Conservation (phyloP, 345 rosid genomes). For the Gossypium bickii region DNA sequence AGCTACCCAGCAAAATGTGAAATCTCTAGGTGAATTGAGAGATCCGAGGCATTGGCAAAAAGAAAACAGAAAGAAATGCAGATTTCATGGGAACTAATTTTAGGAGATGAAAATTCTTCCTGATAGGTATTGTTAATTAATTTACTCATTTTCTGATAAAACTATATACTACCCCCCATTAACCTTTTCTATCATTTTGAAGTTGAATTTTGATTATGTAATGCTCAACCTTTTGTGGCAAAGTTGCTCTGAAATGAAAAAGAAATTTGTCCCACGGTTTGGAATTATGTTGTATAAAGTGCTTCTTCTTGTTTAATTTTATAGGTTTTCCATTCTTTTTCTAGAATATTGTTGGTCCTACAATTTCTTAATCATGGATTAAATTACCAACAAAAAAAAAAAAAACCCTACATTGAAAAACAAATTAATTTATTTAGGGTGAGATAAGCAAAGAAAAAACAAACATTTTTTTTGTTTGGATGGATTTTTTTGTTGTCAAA, state of each 20-base stretch:
- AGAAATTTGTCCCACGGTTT: neutral
- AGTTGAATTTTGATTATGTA: conserved; percentile 9
- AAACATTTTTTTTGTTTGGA: too few species aligned
- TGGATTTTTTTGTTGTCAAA: too few species aligned
- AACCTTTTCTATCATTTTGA: conserved; percentile 16
- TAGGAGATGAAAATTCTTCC: conserved; percentile 20
- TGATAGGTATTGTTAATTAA: conserved; percentile 8
- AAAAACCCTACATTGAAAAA: too few species aligned
- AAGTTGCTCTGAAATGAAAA: conserved; percentile 4
- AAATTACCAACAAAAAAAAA: too few species aligned
- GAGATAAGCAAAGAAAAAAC: too few species aligned
- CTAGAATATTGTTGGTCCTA: too few species aligned
- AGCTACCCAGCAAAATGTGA: conserved; percentile 42
- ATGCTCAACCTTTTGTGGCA: conserved; percentile 13
- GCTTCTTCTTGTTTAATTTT: neutral
- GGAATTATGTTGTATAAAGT: conserved; percentile 1
- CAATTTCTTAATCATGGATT: too few species aligned
- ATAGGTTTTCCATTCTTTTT: neutral
- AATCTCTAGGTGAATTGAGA: conserved; percentile 43
- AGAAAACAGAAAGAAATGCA: neutral
- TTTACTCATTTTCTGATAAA: conserved; percentile 12
- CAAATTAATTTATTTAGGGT: too few species aligned
- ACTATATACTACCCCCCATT: conserved; percentile 17
- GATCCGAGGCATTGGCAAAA: neutral
- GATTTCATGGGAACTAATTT: conserved; percentile 22